phyloP scores from a whole-genome alignment of 2,329 filamentous ascomycete genomes.

The Phialophora verrucosa region DNA sequence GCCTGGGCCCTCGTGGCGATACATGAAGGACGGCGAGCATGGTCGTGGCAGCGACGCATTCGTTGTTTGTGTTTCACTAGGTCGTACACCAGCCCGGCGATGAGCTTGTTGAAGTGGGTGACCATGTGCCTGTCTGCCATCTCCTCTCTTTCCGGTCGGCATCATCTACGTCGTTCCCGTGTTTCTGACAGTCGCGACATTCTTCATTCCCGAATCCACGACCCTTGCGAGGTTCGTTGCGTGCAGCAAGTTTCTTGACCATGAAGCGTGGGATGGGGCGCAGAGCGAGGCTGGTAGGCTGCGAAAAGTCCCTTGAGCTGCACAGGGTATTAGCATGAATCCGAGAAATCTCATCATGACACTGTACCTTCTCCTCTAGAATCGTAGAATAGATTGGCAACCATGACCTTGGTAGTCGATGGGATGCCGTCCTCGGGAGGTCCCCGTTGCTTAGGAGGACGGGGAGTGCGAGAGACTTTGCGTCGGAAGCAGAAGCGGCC shows the following conservation, averaged over 20 bases:
- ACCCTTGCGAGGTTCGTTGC: conserved; percentile 97
- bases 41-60: too few relatives aligned
- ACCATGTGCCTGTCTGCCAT: too few relatives aligned
- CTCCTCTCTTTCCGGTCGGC: too few relatives aligned
- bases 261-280: conserved; percentile 99
- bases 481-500: conserved; percentile 40
- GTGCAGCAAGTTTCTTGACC: conserved; percentile 99
- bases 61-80: too few relatives aligned
- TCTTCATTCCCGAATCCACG: conserved; percentile 77
- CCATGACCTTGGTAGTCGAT: conserved; percentile 99
- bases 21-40: too few relatives aligned
- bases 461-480: conserved; percentile 54
- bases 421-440: conserved; percentile 96
- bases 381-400: conserved; percentile 98
- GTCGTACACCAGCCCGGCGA: too few relatives aligned
- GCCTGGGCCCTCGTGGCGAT: too few relatives aligned
- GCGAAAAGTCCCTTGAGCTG: conserved; percentile 97
- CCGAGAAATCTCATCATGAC: conserved; percentile 2
- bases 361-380: conserved; percentile 91
- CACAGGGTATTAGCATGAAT: conserved; percentile 37
- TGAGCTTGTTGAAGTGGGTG: too few relatives aligned
- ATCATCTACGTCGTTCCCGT: too few relatives aligned
- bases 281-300: conserved; percentile 88
- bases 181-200: too few relatives aligned
- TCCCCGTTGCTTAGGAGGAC: conserved; percentile 79